Evolutionary conservation across 83 land plant genomes (phyloP), one percentile per base, ranked within the genome.

Genomic region (Picea mariana): DNA sequence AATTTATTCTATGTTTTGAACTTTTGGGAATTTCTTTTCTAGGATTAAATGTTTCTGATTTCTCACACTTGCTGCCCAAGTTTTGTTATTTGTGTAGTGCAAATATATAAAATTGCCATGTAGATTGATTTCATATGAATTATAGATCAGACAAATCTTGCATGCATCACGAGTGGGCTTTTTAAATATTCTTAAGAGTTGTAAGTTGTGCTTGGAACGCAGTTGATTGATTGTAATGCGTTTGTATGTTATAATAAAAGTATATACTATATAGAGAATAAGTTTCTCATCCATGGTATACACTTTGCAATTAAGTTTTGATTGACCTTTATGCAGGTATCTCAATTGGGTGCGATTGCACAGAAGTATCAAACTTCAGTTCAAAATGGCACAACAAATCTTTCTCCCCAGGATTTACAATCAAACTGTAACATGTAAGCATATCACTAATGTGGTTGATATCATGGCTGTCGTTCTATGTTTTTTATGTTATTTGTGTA

Each of bases 351-450:
- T 1, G 85, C 93, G 49, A 93, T 94, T 67, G 97, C 97, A 52
- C 99, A 98, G 79, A 96, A 96, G 75, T 96, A 94, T 86, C 99
- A 98, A 71, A 81, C 88, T 84, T 89, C 95, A 44, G 49, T 92
- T 47, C 99, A 98, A 84, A 96, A 88, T 89, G 89, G 95, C 71
- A 66, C 90, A 15, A 80, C 93, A 0, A 90, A 87, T 81, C 81
- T 90, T 16, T 88, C 99, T 60, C 67, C 82, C 49, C 94, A 95
- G 23, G 99, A 98, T 49, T 82, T 98, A 68, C 99, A 96, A 81
- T 88, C 84, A 47, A 98, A 87, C 59, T 98, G 99, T 79, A 90
- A 91, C 77, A 84, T 91, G 99, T 97, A 89, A 87, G 98, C 26
- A 66, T 34, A 67, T 34, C 20, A 2, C 44, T 44, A 6, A 49